A percentile compares a stretch with the other conserved stretches of the same genome.
phyloP scores from a whole-genome alignment of 2,329 filamentous ascomycete genomes.

The Aspergillus versicolor region DNA sequence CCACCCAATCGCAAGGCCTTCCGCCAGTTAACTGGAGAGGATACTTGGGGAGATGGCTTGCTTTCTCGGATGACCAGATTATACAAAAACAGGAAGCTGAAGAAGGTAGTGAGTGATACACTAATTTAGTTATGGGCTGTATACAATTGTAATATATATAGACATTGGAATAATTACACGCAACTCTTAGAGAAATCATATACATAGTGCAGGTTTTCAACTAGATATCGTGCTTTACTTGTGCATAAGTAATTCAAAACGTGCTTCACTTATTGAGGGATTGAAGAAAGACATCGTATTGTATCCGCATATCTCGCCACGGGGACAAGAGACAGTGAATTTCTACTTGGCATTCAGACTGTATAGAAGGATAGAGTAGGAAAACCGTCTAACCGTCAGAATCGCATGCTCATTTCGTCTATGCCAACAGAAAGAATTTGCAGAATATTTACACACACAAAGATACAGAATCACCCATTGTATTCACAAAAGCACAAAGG shows the following conservation, averaged over 20 bases:
- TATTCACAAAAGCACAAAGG: neutral
- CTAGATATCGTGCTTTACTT: neutral
- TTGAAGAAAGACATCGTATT: too few relatives aligned
- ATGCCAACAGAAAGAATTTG: conserved; percentile 23
- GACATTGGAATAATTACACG: neutral
- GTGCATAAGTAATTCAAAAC: neutral
- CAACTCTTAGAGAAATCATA: neutral
- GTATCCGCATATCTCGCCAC: too few relatives aligned
- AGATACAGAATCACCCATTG: conserved; percentile 12
- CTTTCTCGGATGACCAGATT: conserved; percentile 21
- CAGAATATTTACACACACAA: conserved; percentile 22
- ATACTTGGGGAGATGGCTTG: conserved; percentile 27
- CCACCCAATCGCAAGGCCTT: conserved; percentile 31
- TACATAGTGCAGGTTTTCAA: neutral
- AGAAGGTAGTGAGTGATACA: neutral
- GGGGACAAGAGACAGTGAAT: too few relatives aligned
- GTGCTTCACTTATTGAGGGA: too few relatives aligned
- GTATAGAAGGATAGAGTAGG: neutral
- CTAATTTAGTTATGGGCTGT: neutral
- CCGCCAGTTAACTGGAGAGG: conserved; percentile 18
- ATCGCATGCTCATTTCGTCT: conserved; percentile 29
- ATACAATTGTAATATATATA: neutral
- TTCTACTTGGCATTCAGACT: too few relatives aligned
- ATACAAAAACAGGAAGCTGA: conserved; percentile 9
- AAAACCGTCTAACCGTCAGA: conserved; percentile 6